A percentile compares a stretch with the other conserved stretches of the same genome.
These are phyloP conservation scores for Xylaria acuta DNA, from an alignment of 495 filamentous ascomycete genomes.

Conservation along the genomic window DNA sequence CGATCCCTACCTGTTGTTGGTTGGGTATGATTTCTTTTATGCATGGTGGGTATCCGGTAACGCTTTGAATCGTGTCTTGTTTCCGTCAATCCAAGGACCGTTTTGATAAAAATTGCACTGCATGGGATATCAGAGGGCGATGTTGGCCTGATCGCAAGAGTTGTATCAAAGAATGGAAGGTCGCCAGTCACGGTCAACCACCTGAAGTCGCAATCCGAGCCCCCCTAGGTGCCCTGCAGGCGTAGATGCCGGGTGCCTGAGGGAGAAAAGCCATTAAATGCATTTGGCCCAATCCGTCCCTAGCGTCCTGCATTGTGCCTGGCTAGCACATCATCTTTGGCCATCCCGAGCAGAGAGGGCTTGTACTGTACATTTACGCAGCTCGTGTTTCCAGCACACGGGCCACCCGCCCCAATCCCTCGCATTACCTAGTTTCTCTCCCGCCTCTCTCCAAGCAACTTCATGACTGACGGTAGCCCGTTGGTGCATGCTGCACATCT, in stretches of 20 bases:
- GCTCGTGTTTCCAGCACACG: slow-evolving; percentile 16
- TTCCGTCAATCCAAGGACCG: background rate
- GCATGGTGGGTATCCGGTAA: background rate
- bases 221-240: background rate
- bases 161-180: background rate
- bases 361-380: slow-evolving; percentile 3
- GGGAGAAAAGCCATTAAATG: slow-evolving; percentile 1
- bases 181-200: background rate
- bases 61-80: background rate
- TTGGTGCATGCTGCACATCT: slow-evolving; percentile 4
- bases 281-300: slow-evolving; percentile 1
- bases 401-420: slow-evolving; percentile 10
- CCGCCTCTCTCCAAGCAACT: background rate
- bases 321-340: slow-evolving; percentile 4
- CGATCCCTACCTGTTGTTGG: background rate
- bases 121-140: background rate
- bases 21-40: background rate
- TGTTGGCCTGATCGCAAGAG: background rate
- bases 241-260: background rate
- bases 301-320: slow-evolving; percentile 25
- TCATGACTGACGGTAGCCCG: slow-evolving; percentile 13
- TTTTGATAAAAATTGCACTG: background rate
- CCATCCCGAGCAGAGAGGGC: slow-evolving; percentile 5
- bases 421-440: slow-evolving; percentile 11
- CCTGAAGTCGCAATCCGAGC: slow-evolving; percentile 4